Base-by-base conservation (phyloP, 805 yeast species). In the Aciculoconidium aculeatum region DNA sequence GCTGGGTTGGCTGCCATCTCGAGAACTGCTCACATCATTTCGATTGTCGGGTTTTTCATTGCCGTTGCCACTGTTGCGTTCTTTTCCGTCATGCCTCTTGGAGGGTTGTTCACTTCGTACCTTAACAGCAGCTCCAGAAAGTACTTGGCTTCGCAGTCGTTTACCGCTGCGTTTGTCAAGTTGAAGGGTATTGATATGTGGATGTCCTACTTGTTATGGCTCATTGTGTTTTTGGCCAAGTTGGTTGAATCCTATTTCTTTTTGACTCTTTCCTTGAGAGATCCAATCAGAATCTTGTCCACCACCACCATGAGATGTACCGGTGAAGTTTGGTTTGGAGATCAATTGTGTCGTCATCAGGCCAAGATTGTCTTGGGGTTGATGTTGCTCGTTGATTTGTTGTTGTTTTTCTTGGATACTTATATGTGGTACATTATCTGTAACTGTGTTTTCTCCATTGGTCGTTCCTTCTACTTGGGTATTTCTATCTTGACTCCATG, bases 401-500 rank as follows among this genome's bases (percentile, higher is more conserved):
- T 92, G 47, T 73, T 92, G 63, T 92, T 92, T 82, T 92, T 92
- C 79, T 74, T 92, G 72, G 99, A 92, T 82, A 86, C 98, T 38
- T 92, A 86, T 61, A 75, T 92, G 81, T 92, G 99, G 99, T 92
- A 92, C 72, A 88, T 92, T 70, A 70, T 92, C 49, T 80, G 83
- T 59, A 92, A 90, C 75, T 82, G 95, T 62, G 75, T 86, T 45
- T 88, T 86, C 77, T 90, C 97, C 39, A 86, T 92, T 51, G 96
- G 95, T 48, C 85, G 95, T 58, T 92, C 98, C 10, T 92, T 92
- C 75, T 92, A 90, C 72, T 74, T 94, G 61, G 99, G 99, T 81
- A 88, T 92, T 49, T 92, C 99, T 25, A 90, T 92, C 44, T 77
- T 88, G 71, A 92, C 99, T 23, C 99, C 99, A 40, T 92, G 99